Evolutionary conservation across 257 asterid genomes (phyloP), one percentile per base, ranked within the genome.

Genomic region (Perilla frutescens): DNA sequence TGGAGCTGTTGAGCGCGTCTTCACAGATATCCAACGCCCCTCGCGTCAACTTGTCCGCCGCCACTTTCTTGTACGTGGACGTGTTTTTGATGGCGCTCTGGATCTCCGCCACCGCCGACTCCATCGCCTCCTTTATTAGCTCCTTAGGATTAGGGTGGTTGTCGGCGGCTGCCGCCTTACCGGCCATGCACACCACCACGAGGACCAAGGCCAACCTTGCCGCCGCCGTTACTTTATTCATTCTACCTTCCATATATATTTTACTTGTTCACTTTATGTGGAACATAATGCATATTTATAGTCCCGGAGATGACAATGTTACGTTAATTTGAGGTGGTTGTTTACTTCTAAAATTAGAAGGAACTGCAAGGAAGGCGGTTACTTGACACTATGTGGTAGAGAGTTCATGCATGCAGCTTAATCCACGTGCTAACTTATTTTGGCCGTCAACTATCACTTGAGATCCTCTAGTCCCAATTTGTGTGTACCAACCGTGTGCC

Each of bases 1-100:
- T n/a, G 5, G 96, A 80, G 48, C 58, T 74, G 45, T 78, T 56
- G 62, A 92, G 83, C 3, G 85, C 77, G 20, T 79, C 82, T 14
- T 79, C 75, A 51, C 98, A 92, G 0, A 80, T 79, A 1, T 75
- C 79, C 39, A 90, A 76, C 1, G 96, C 96, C 15, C 80, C 86
- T 12, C 79, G 76, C 1, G 96, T 88, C 7, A 55, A n/a, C 2
- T 67, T 70, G 8, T 89, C 96, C 15, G 44, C 56, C 1, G 81
- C 87, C 0, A 84, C 90, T 0, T 78, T 74, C 64, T 78, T 80
- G 41, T 84, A 80, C 6, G 68, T 1, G 0, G 81, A 40, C 6
- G 88, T 86, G 62, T 82, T 84, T 36, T 68, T 69, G 1, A 87
- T 62, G 20, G 83, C 89, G 0, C 51, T 79, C 15, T 63, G 53